Evolutionary conservation across 2,329 filamentous ascomycete species (phyloP).

Genomic region (Graphium sp.): DNA sequence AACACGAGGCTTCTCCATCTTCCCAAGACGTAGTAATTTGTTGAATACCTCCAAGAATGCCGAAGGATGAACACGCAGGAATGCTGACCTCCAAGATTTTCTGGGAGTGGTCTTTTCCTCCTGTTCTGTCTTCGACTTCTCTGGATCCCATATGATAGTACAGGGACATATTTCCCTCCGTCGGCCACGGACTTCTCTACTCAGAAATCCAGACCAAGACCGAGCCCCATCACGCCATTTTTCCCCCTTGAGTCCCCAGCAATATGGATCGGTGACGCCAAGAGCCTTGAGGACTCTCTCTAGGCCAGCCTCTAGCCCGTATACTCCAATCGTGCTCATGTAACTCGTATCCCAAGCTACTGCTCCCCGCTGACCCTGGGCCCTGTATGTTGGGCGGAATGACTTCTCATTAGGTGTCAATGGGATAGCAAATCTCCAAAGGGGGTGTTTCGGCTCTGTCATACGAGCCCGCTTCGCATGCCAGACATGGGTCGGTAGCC

Average conservation of each 20-base stretch:
- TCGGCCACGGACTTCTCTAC: constrained; percentile 14
- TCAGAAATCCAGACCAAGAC: constrained; percentile 31
- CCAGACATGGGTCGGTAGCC: constrained; percentile 89
- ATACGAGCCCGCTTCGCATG: constrained; percentile 86
- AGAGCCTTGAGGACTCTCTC: constrained; percentile 49
- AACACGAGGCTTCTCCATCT: constrained; percentile 42
- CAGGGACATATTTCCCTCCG: constrained; percentile 52
- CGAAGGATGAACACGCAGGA: constrained; percentile 69
- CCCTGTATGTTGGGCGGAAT: constrained; percentile 74
- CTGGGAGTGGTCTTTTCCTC: constrained; percentile 5
- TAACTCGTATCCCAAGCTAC: constrained; percentile 92
- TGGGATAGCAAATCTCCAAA: constrained; percentile 86
- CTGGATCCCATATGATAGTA: constrained; percentile 58
- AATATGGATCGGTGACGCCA: constrained; percentile 39
- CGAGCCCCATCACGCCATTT: constrained; percentile 50
- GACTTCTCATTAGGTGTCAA: constrained; percentile 78
- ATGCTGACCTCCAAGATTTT: constrained; percentile 25
- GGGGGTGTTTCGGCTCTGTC: constrained; percentile 57
- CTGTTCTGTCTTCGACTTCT: background rate
- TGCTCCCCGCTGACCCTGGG: constrained; percentile 56
- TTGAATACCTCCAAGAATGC: constrained; percentile 56
- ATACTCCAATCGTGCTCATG: constrained; percentile 68
- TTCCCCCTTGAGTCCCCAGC: constrained; percentile 43
- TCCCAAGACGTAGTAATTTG: constrained; percentile 38
- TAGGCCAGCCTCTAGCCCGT: constrained; percentile 48